phyloP scores from a whole-genome alignment of 1,284 basidiomycete species.

The Sanguinoderma infundibulare region DNA sequence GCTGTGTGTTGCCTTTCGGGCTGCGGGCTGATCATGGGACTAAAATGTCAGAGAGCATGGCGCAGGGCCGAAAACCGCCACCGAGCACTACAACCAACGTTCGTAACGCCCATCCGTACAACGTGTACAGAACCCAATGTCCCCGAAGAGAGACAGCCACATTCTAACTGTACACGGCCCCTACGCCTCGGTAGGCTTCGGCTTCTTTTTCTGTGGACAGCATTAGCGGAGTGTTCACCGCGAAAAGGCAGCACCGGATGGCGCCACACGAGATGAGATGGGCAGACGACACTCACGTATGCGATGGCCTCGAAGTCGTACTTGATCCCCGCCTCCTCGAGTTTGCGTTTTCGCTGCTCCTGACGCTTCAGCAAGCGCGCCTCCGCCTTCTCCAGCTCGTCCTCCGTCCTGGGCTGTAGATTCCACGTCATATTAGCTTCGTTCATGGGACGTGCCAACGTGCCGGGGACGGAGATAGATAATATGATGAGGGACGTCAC shows the following conservation, averaged over 20 bases:
- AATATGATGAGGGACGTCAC: background rate
- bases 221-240: slow-evolving; percentile 3
- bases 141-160: background rate
- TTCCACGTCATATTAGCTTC: background rate
- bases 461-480: background rate
- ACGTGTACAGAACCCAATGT: background rate
- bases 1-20: background rate
- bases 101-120: background rate
- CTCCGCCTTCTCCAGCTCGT: slow-evolving; percentile 71
- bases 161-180: background rate
- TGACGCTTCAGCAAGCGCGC: slow-evolving; percentile 81
- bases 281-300: slow-evolving; percentile 56
- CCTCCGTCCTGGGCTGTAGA: slow-evolving; percentile 72
- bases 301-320: slow-evolving; percentile 83
- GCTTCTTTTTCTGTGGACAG: slow-evolving; percentile 31
- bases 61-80: background rate
- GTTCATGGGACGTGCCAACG: background rate
- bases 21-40: background rate
- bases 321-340: slow-evolving; percentile 84
- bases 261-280: background rate
- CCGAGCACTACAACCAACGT: background rate
- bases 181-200: slow-evolving; percentile 30
- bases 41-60: background rate
- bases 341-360: slow-evolving; percentile 76
- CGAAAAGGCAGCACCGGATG: background rate